Conservation (phyloP, 768 basidiomycete genomes). For the Boletellus sp. region DNA sequence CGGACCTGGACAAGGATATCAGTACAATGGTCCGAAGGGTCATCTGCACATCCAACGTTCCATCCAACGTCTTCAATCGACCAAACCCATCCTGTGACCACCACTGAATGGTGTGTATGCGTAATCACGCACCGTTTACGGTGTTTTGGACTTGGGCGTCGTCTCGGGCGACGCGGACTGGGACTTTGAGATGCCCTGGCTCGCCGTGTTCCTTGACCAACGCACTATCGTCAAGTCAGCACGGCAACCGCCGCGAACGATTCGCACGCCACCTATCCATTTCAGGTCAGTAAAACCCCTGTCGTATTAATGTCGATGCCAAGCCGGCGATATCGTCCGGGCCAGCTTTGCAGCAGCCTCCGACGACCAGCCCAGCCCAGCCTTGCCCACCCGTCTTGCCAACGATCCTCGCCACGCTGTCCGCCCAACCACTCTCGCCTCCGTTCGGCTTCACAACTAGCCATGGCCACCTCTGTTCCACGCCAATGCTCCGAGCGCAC, state of each 20-base stretch:
- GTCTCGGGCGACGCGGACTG: conserved; percentile 39
- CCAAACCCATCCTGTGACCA: conserved; percentile 4
- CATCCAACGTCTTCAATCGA: conserved; percentile 31
- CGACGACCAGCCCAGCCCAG: conserved; percentile 56
- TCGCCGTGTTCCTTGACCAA: conserved; percentile 16
- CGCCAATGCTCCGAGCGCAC: conserved; percentile 10
- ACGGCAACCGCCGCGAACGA: conserved; percentile 17
- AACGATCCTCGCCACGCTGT: conserved; percentile 26
- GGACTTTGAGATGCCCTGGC: conserved; percentile 25
- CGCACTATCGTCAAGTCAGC: conserved; percentile 12
- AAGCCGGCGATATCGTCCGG: conserved; percentile 46
- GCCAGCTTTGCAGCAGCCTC: conserved; percentile 67
- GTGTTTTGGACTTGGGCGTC: conserved; percentile 38
- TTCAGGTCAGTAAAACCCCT: conserved; percentile 14
- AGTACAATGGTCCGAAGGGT: conserved; percentile 14
- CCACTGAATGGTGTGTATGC: background rate
- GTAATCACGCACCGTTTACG: conserved; percentile 38
- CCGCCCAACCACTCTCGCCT: conserved; percentile 46
- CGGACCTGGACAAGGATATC: conserved; percentile 30
- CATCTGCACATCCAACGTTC: conserved; percentile 34
- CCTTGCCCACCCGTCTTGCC: conserved; percentile 13
- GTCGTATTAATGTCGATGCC: background rate
- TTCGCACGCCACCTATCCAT: conserved; percentile 18
- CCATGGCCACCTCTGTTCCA: conserved; percentile 35
- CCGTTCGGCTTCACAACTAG: conserved; percentile 75